Conservation (phyloP, 768 basidiomycete genomes). For the Megacollybia marginata region DNA sequence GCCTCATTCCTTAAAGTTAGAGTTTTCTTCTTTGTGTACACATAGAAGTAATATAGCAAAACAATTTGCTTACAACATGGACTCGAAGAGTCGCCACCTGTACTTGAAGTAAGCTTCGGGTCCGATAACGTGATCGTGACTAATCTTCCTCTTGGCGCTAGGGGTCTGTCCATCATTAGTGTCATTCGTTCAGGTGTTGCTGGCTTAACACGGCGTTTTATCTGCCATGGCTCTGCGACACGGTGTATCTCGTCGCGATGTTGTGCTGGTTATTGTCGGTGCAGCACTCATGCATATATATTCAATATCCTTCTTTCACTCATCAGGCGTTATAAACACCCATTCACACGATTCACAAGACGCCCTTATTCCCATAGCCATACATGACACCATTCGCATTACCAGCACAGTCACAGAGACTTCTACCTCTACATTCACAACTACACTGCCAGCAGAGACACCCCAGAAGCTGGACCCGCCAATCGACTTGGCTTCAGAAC, state of each 20-base stretch:
- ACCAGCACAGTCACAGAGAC: constrained; percentile 15
- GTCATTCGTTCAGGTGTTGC: too few relatives aligned
- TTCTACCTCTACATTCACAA: constrained; percentile 16
- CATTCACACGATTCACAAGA: constrained; percentile 4
- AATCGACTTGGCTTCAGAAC: constrained; percentile 5
- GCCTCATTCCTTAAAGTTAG: too few relatives aligned
- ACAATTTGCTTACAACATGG: too few relatives aligned
- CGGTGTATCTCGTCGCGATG: constrained; percentile 46
- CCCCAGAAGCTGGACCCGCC: neutral
- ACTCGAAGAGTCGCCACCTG: too few relatives aligned
- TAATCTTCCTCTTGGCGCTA: too few relatives aligned
- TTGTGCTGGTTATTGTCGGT: constrained; percentile 50
- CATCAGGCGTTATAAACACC: constrained; percentile 24
- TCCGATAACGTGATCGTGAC: too few relatives aligned
- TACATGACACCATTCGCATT: neutral
- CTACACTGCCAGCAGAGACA: constrained; percentile 9
- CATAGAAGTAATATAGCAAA: too few relatives aligned
- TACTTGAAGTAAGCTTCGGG: too few relatives aligned
- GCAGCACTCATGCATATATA: constrained; percentile 50
- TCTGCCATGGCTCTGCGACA: constrained; percentile 28
- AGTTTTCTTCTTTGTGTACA: too few relatives aligned
- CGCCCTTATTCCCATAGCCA: too few relatives aligned
- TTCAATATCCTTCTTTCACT: constrained; percentile 29
- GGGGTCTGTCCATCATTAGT: too few relatives aligned
- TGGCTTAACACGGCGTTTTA: too few relatives aligned